phyloP scores from a whole-genome alignment of 2,329 filamentous ascomycete genomes.

The Cladophialophora bantiana region DNA sequence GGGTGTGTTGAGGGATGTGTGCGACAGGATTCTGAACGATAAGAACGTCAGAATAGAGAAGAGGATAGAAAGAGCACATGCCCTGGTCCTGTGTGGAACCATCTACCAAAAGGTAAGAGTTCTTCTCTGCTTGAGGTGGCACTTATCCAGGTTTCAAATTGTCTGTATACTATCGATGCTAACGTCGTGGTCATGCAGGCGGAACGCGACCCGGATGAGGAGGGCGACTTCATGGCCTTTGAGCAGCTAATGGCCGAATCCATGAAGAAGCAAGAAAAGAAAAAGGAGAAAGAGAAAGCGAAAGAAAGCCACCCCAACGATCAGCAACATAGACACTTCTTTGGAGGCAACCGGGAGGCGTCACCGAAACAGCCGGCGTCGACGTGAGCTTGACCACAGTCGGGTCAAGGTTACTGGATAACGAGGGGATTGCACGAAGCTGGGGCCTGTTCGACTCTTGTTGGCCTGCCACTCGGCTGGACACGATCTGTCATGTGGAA shows the following conservation, averaged over 20 bases:
- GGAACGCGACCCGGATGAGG: constrained; percentile 88
- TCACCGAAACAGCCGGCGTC: constrained; percentile 1
- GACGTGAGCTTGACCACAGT: background rate
- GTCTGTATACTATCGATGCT: background rate
- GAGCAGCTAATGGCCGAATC: constrained; percentile 97
- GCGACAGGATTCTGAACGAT: constrained; percentile 82
- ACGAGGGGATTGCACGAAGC: background rate
- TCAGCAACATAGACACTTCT: background rate
- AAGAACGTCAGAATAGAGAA: constrained; percentile 82
- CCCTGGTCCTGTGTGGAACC: constrained; percentile 84
- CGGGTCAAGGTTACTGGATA: background rate
- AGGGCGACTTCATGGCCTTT: constrained; percentile 98
- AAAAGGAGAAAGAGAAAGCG: constrained; percentile 63
- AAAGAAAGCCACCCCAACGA: constrained; percentile 31
- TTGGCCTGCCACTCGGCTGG: background rate
- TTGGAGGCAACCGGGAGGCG: background rate
- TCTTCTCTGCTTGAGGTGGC: background rate
- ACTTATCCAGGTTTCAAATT: background rate
- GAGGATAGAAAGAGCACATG: constrained; percentile 88
- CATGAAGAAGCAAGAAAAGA: constrained; percentile 88
- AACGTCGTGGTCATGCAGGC: constrained; percentile 63
- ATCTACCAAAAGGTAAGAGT: constrained; percentile 79
- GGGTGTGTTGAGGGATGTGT: constrained; percentile 91
- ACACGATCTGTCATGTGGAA: background rate
- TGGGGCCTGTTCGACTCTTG: background rate